These are phyloP conservation scores for Vitis hybrid DNA, from an alignment of 177 flowering plant genomes.

Conservation along the genomic window DNA sequence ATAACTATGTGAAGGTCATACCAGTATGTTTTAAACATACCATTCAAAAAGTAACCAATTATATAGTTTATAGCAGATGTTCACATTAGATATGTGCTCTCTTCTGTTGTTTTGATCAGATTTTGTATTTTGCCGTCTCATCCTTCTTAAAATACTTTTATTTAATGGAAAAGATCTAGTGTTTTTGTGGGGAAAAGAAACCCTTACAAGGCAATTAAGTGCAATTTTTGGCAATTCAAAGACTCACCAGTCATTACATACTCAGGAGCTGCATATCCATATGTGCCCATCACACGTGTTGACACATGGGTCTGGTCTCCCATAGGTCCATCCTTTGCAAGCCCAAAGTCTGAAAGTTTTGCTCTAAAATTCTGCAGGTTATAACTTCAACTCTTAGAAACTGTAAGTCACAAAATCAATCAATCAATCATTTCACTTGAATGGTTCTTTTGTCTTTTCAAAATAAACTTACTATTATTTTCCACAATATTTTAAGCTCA, in stretches of 20 bases:
- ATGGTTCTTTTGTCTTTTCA: background rate
- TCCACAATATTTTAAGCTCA: background rate
- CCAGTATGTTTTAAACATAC: too few relatives aligned
- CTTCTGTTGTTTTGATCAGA: too few relatives aligned
- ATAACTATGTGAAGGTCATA: too few relatives aligned
- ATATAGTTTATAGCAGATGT: too few relatives aligned
- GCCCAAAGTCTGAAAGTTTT: slow-evolving; percentile 88
- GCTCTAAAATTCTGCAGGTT: slow-evolving; percentile 66
- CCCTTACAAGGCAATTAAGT: background rate
- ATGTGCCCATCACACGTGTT: slow-evolving; percentile 83
- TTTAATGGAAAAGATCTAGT: too few relatives aligned
- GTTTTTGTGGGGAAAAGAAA: background rate
- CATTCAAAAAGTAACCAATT: too few relatives aligned
- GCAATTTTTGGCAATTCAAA: background rate
- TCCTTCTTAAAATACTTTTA: too few relatives aligned
- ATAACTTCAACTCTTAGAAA: background rate
- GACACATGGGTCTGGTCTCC: slow-evolving; percentile 93
- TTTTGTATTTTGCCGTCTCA: too few relatives aligned
- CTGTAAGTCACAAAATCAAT: too few relatives aligned
- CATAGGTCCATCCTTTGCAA: slow-evolving; percentile 89
- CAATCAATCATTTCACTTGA: background rate
- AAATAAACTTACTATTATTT: background rate
- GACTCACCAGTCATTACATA: slow-evolving; percentile 85
- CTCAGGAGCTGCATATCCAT: slow-evolving; percentile 89
- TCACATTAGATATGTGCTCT: too few relatives aligned